phyloP scores from a whole-genome alignment of 2,329 filamentous ascomycete species.

The Xenoacremonium recifei region DNA sequence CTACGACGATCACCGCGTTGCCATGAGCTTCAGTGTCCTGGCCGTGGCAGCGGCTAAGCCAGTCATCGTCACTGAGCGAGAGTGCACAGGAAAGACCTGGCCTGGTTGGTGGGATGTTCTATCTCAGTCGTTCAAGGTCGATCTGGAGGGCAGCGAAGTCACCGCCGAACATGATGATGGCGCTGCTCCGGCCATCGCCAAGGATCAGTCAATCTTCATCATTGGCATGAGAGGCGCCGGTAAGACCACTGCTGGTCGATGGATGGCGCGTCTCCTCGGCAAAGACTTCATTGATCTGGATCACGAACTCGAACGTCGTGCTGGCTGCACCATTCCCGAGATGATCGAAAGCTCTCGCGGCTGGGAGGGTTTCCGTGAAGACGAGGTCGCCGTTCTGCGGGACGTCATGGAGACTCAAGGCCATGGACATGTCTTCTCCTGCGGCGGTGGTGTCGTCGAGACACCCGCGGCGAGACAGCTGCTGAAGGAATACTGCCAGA shows the following conservation, averaged over 20 bases:
- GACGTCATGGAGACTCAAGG: constrained; percentile 73
- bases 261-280: constrained; percentile 74
- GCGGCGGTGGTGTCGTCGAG: constrained; percentile 91
- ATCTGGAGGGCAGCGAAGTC: constrained; percentile 72
- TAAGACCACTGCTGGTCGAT: constrained; percentile 89
- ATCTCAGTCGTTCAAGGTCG: constrained; percentile 72
- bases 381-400: constrained; percentile 73
- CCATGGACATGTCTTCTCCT: constrained; percentile 81
- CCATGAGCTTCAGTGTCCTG: constrained; percentile 96
- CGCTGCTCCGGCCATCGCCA: constrained; percentile 3
- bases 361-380: constrained; percentile 84
- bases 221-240: constrained; percentile 97
- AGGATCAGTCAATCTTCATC: constrained; percentile 76
- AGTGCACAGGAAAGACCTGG: constrained; percentile 97
- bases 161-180: constrained; percentile 14
- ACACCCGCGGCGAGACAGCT: constrained; percentile 74
- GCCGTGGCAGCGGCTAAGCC: constrained; percentile 68
- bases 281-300: constrained; percentile 86
- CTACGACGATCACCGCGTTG: constrained; percentile 96
- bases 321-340: constrained; percentile 77
- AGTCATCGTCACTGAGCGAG: constrained; percentile 80
- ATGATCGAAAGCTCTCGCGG: constrained; percentile 71
- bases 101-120: constrained; percentile 97
- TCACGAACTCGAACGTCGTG: constrained; percentile 73
- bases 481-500: constrained; percentile 69